phyloP scores from a whole-genome alignment of 73 alveolate species.

The Paramecium primaurelia region DNA sequence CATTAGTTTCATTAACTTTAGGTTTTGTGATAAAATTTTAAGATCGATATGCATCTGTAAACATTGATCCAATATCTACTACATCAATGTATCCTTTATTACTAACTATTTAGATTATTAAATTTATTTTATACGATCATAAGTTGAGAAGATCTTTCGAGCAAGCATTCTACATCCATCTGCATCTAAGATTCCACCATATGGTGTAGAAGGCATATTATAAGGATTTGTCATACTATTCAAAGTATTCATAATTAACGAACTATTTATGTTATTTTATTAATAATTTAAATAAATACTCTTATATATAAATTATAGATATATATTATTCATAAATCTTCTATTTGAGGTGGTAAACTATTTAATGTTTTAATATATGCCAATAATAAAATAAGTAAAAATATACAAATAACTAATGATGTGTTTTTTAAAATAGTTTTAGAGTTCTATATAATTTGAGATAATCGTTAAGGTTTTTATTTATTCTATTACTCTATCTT shows the following conservation, averaged over 20 bases:
- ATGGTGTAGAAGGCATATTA: not conserved
- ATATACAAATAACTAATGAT: not conserved
- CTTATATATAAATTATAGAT: not conserved
- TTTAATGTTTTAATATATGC: not conserved
- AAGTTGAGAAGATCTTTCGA: not conserved
- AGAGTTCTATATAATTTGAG: not conserved
- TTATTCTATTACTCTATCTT: not conserved
- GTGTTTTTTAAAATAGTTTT: not conserved
- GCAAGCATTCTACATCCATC: slow-evolving; percentile 53
- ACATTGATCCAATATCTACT: slow-evolving; percentile 22
- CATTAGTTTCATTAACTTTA: not conserved
- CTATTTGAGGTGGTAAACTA: not conserved
- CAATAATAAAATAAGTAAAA: not conserved
- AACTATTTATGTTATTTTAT: not conserved
- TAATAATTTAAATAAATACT: not conserved
- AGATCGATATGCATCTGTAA: slow-evolving; percentile 24
- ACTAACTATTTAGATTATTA: not conserved
- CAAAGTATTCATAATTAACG: not conserved
- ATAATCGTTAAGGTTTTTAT: not conserved
- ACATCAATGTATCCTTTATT: slow-evolving; percentile 37
- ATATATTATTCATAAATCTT: not conserved
- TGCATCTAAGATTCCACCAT: slow-evolving; percentile 44
- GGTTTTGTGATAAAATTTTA: not conserved
- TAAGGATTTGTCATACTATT: not conserved
- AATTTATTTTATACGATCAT: not conserved